phyloP scores from a whole-genome alignment of 1,284 basidiomycete species.

The Ceratobasidium sp. region DNA sequence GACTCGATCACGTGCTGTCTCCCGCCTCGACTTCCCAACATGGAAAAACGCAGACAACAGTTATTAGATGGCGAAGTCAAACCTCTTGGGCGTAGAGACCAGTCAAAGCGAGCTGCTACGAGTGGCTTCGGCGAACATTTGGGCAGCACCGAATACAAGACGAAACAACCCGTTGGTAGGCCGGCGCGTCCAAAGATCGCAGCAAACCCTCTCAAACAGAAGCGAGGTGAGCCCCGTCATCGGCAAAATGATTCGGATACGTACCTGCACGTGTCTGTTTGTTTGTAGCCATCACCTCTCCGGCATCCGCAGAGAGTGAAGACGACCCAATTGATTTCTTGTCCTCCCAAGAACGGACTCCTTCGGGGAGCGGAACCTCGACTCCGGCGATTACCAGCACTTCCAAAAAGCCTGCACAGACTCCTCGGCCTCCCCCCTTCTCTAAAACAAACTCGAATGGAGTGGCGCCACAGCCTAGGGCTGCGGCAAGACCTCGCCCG shows the following conservation, averaged over 20 bases:
- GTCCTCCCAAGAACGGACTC: background rate
- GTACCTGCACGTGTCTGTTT: background rate
- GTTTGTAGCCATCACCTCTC: background rate
- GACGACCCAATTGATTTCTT: constrained; percentile 27
- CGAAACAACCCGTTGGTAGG: background rate
- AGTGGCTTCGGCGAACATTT: constrained; percentile 24
- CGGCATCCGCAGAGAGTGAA: background rate
- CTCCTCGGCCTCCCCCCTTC: constrained; percentile 24
- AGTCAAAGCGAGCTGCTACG: background rate
- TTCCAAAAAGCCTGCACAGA: background rate
- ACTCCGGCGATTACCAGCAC: background rate
- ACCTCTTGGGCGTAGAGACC: background rate
- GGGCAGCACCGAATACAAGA: constrained; percentile 1
- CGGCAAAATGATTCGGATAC: background rate
- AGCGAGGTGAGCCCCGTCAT: background rate
- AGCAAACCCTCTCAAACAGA: background rate
- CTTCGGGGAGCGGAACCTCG: background rate
- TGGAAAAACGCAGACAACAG: constrained; percentile 12
- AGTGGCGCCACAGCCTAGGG: background rate
- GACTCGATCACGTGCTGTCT: constrained; percentile 14
- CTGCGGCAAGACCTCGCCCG: background rate
- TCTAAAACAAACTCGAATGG: background rate
- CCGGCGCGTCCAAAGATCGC: background rate
- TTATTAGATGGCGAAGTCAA: no score
- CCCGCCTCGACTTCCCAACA: background rate